Evolutionary conservation across 352 stramenopile genomes (phyloP), one percentile per base, ranked within the genome.

Genomic region (Thalassiosira hispida): DNA sequence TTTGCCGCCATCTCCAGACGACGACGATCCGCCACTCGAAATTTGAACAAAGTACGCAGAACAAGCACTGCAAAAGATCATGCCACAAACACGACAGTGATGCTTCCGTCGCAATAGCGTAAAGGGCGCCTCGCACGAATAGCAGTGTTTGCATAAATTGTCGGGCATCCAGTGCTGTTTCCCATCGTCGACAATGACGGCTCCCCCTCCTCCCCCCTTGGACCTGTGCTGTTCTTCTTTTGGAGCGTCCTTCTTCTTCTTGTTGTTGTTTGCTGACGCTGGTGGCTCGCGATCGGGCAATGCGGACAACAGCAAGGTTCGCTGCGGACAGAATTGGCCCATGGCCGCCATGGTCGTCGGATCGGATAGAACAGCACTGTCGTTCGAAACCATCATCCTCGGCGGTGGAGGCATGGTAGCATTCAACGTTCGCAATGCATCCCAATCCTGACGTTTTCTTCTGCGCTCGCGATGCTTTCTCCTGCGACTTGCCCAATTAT

Each of bases 81-180:
- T 89, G 6, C 90, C 90, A 77, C 91, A 95, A 16, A 92, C 44
- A 22, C 91, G 77, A 80, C 91, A 95, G 67, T 95, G 91, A 81
- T 95, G 91, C 51, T 91, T 83, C 7, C 90, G 60, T 27, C 90
- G 84, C 67, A 94, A 79, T 0, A 94, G 65, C 18, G 83, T 94
- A 74, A 95, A 94, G 9, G 69, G 86, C 8, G 76, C 76, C 67
- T 92, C 84, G 68, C 91, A 94, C 1, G 67, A 79, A 76, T 94
- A 93, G 73, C 91, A 94, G 6, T 86, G 73, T 55, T 91, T 92
- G 63, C 81, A 92, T 9, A 93, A 56, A 20, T 83, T 82, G 84
- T 95, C 91, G 3, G 91, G 91, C 89, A 94, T 94, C 91, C 91
- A 95, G 72, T 91, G 86, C 44, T 91, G 79, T 33, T 80, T 86